Evolutionary conservation across 2,329 filamentous ascomycete species (phyloP).

Genomic region (Neurospora crassa): DNA sequence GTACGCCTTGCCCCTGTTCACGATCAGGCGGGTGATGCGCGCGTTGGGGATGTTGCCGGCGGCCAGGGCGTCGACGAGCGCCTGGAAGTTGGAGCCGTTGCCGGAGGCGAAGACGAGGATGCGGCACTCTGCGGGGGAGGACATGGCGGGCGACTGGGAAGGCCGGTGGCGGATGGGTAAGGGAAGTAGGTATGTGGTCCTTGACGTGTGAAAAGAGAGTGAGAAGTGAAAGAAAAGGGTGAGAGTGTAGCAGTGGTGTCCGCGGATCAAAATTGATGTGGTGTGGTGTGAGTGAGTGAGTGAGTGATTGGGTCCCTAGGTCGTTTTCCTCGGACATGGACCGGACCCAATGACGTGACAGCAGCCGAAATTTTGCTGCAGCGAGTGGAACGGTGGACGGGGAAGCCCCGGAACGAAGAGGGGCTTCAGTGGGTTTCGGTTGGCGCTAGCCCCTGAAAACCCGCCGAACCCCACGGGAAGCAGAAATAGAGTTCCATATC

Average conservation of each 20-base stretch:
- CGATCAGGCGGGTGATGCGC: conserved; percentile 35
- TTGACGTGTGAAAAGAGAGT: not conserved
- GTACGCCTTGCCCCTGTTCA: conserved; percentile 39
- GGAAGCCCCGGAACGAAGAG: not conserved
- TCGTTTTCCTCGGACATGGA: not conserved
- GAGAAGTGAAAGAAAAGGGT: not conserved
- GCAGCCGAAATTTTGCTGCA: not conserved
- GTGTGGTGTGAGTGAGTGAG: not conserved
- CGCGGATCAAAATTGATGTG: not conserved
- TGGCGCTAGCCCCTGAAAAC: not conserved
- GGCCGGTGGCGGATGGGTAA: not conserved
- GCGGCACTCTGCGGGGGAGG: conserved; percentile 27
- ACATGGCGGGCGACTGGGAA: not conserved
- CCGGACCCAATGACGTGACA: not conserved
- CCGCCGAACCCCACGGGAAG: not conserved
- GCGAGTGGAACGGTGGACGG: not conserved
- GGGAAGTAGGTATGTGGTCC: not conserved
- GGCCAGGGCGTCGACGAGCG: conserved; percentile 46
- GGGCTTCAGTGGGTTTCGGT: not conserved
- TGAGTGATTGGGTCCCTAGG: not conserved
- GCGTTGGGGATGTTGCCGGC: conserved; percentile 30
- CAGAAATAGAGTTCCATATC: not conserved
- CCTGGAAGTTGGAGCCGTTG: conserved; percentile 70
- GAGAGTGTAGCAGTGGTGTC: not conserved
- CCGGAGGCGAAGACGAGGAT: conserved; percentile 64